phyloP scores from a whole-genome alignment of 2,329 filamentous ascomycete genomes.

The Penicillium sp. region DNA sequence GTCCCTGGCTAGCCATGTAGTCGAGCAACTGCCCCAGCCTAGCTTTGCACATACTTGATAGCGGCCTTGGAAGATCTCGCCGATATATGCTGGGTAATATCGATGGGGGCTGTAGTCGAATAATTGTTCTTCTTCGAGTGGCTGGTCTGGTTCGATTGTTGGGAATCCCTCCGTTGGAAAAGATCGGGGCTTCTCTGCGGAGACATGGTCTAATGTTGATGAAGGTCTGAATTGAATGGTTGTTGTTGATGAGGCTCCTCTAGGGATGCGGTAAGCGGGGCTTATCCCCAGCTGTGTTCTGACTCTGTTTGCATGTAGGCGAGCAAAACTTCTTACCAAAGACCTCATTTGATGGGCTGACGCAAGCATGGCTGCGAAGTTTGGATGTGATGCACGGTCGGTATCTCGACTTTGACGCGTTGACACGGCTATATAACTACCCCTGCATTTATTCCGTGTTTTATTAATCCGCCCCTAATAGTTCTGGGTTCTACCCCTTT shows the following conservation, averaged over 20 bases:
- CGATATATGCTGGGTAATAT: slow-evolving; percentile 28
- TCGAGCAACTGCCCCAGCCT: slow-evolving; percentile 31
- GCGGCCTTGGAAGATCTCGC: slow-evolving; percentile 25
- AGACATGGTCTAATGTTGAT: not conserved
- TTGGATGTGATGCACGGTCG: not conserved
- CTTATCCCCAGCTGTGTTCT: not conserved
- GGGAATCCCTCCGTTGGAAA: not conserved
- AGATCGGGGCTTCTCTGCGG: not conserved
- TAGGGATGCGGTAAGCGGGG: not conserved
- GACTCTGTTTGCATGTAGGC: not conserved
- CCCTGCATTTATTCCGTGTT: not conserved
- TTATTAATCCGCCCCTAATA: not conserved
- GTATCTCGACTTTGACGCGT: not conserved
- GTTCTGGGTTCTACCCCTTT: not conserved
- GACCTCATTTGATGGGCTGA: not conserved
- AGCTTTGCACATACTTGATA: slow-evolving; percentile 32
- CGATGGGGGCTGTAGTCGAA: slow-evolving; percentile 22
- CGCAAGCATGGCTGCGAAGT: not conserved
- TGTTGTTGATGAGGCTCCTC: not conserved
- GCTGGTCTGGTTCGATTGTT: not conserved
- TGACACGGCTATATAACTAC: not conserved
- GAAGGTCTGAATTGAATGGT: not conserved
- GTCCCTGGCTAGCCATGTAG: slow-evolving; percentile 30
- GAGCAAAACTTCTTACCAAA: not conserved
- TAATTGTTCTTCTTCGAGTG: slow-evolving; percentile 27